These are phyloP conservation scores for Rubroboletus pulcherrimus DNA, from an alignment of 768 basidiomycete species.

Conservation along the genomic window DNA sequence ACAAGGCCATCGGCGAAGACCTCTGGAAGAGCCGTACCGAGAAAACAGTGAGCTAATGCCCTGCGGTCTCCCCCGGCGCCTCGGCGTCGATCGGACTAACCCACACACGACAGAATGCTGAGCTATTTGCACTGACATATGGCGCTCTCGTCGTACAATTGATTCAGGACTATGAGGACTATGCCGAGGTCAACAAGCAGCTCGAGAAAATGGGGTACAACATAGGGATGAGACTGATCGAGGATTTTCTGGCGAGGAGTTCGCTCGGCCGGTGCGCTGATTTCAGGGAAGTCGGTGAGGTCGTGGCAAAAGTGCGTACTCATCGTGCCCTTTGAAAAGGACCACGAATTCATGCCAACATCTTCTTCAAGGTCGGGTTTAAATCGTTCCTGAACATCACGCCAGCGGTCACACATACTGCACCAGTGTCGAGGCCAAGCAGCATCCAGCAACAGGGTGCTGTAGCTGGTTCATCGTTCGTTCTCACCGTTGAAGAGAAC, in stretches of 20 bases:
- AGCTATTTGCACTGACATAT: conserved; percentile 95
- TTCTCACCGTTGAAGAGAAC: conserved; percentile 90
- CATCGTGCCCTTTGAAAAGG: background rate
- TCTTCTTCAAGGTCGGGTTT: conserved; percentile 76
- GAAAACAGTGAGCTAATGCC: conserved; percentile 70
- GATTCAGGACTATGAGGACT: conserved; percentile 99
- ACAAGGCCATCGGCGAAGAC: conserved; percentile 89
- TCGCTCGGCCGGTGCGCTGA: conserved; percentile 89
- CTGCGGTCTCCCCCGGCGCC: conserved; percentile 8
- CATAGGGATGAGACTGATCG: conserved; percentile 93
- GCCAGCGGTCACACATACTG: conserved; percentile 71
- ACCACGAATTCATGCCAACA: background rate
- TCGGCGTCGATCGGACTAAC: conserved; percentile 15
- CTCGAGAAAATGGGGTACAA: conserved; percentile 99
- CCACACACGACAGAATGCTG: conserved; percentile 75
- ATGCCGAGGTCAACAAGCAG: conserved; percentile 90
- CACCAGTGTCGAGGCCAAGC: conserved; percentile 48
- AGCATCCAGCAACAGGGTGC: conserved; percentile 40
- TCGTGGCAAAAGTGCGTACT: conserved; percentile 78
- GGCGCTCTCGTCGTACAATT: conserved; percentile 97
- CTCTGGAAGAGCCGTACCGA: conserved; percentile 93
- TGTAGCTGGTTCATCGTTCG: conserved; percentile 60
- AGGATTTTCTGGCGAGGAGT: conserved; percentile 94
- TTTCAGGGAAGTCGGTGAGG: conserved; percentile 93
- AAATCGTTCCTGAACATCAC: conserved; percentile 95